phyloP scores from a whole-genome alignment of 164 flowering plant genomes.

The Liriodendron chinense region DNA sequence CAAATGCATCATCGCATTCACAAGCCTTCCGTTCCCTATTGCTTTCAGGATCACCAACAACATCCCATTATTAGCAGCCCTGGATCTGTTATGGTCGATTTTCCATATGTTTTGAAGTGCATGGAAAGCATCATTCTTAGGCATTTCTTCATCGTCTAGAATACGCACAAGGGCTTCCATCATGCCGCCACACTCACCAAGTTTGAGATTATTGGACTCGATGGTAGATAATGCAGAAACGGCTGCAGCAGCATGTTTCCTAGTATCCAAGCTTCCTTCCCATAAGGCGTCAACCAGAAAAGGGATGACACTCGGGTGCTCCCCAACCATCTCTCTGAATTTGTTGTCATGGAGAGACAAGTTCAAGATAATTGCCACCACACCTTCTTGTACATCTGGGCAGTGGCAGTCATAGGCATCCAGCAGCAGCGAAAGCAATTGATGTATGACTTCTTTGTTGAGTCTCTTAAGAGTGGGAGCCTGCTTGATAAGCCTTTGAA shows the following conservation, averaged over 20 bases:
- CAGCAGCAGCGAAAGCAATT: conserved; percentile 54
- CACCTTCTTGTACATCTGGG: conserved; percentile 70
- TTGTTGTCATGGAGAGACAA: no score
- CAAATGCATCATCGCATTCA: conserved; percentile 64
- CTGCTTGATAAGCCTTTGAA: conserved; percentile 64
- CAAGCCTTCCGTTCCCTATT: conserved; percentile 39
- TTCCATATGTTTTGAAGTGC: conserved; percentile 77
- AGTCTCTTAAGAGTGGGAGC: conserved; percentile 62
- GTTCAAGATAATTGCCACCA: conserved; percentile 78
- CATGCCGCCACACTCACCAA: conserved; percentile 71
- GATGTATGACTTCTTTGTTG: conserved; percentile 43
- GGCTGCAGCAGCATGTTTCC: conserved; percentile 87
- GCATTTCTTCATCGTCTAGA: conserved; percentile 59
- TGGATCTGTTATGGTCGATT: conserved; percentile 57
- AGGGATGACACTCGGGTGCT: conserved; percentile 56
- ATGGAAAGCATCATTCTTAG: conserved; percentile 82
- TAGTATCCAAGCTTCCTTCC: conserved; percentile 57
- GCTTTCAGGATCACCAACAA: conserved; percentile 51
- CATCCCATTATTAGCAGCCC: conserved; percentile 64
- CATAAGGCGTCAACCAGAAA: conserved; percentile 56
- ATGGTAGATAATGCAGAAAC: conserved; percentile 75
- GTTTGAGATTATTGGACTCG: conserved; percentile 64
- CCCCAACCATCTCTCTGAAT: conserved; percentile 70
- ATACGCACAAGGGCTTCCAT: conserved; percentile 58
- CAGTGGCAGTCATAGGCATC: conserved; percentile 23